phyloP scores from a whole-genome alignment of 257 asterid genomes.

The Pogostemon cablin region DNA sequence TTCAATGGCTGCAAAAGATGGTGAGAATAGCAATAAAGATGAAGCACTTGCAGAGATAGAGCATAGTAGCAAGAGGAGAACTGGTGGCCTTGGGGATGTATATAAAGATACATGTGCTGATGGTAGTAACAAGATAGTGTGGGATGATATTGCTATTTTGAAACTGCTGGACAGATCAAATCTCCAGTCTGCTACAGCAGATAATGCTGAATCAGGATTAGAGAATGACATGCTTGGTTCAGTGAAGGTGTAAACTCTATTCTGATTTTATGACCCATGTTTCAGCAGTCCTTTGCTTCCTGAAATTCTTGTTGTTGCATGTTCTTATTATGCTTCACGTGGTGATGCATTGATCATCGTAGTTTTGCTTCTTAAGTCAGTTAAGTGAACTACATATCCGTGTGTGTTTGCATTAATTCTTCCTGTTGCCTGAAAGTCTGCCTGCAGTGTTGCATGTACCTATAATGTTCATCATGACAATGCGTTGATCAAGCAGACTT shows the following conservation, averaged over 20 bases:
- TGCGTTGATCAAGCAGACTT: conserved; percentile 29
- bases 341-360: conserved; percentile 21
- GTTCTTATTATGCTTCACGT: conserved; percentile 23
- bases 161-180: conserved; percentile 92
- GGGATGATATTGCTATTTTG: conserved; percentile 87
- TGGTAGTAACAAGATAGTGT: conserved; percentile 66
- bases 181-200: conserved; percentile 69
- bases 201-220: conserved; percentile 67
- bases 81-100: conserved; percentile 97
- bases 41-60: conserved; percentile 59
- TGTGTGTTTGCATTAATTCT: neutral
- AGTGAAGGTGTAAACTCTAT: conserved; percentile 64
- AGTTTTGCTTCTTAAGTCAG: neutral
- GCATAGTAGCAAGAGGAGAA: conserved; percentile 65
- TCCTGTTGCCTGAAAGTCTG: conserved; percentile 16
- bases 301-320: conserved; percentile 25
- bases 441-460: conserved; percentile 10
- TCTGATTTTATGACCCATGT: conserved; percentile 28
- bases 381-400: neutral
- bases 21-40: conserved; percentile 59
- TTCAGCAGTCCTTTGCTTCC: conserved; percentile 18
- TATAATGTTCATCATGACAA: conserved; percentile 26
- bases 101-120: conserved; percentile 90
- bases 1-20: conserved; percentile 52
- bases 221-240: conserved; percentile 96